Conservation (phyloP, 106 monocot species). For the Dioscorea zingiberensis region DNA sequence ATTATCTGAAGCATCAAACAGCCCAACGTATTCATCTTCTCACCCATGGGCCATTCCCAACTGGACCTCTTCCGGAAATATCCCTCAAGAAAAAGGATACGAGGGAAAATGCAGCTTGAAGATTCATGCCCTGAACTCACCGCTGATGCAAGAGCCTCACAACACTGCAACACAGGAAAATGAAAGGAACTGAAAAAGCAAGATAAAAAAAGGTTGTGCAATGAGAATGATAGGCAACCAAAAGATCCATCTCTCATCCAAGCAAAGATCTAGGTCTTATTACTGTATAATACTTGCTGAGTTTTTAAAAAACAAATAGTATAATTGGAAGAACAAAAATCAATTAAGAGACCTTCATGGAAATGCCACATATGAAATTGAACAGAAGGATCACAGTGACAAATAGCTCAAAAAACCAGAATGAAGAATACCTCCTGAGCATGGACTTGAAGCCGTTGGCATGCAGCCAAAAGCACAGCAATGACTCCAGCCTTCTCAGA, state of each 20-base stretch:
- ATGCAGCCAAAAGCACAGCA: conserved; percentile 81
- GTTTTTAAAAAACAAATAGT: too few species aligned
- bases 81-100: conserved; percentile 71
- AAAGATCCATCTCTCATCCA: too few species aligned
- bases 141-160: conserved; percentile 52
- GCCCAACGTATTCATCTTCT: conserved; percentile 79
- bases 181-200: conserved; percentile 3
- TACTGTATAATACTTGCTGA: too few species aligned
- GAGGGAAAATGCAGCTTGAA: conserved; percentile 45
- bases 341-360: too few species aligned
- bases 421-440: conserved; percentile 45
- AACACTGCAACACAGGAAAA: conserved; percentile 45
- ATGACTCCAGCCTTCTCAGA: conserved; percentile 73
- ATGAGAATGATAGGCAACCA: too few species aligned
- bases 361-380: too few species aligned
- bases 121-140: conserved; percentile 46
- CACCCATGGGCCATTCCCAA: conserved; percentile 73
- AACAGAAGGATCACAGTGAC: too few species aligned
- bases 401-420: too few species aligned
- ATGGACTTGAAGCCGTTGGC: conserved; percentile 56
- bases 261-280: too few species aligned
- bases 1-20: conserved; percentile 90
- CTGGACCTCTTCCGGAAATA: conserved; percentile 47
- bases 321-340: too few species aligned
- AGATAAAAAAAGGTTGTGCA: not conserved